phyloP scores from a whole-genome alignment of 148 eudicot genomes.

The Rhododendron simsii region DNA sequence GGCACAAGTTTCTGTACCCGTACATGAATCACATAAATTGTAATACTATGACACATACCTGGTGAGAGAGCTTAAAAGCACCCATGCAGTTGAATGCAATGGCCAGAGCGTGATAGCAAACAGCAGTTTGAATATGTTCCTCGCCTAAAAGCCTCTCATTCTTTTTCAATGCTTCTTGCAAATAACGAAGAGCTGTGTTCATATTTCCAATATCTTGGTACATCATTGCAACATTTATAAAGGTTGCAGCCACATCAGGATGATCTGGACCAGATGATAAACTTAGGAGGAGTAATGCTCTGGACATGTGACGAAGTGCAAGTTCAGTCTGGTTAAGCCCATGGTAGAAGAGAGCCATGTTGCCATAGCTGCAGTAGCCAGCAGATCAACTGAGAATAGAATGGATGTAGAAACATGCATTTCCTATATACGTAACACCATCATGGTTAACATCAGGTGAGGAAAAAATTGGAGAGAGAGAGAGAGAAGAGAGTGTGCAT shows the following conservation, averaged over 20 bases:
- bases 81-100: conserved; percentile 96
- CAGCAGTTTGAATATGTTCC: conserved; percentile 98
- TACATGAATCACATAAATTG: background rate
- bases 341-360: conserved; percentile 98
- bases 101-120: conserved; percentile 94
- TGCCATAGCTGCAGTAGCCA: conserved; percentile 70
- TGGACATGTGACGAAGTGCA: conserved; percentile 90
- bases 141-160: conserved; percentile 88
- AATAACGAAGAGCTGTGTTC: conserved; percentile 89
- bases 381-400: background rate
- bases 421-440: background rate
- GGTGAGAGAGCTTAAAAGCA: conserved; percentile 85
- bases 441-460: background rate
- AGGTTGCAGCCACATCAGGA: conserved; percentile 97
- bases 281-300: conserved; percentile 81
- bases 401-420: background rate
- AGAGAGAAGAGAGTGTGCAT: background rate
- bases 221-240: conserved; percentile 98
- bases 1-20: background rate
- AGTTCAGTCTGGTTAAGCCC: conserved; percentile 94
- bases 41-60: conserved; percentile 40
- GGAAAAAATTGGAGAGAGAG: background rate
- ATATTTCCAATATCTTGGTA: conserved; percentile 91
- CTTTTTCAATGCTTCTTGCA: conserved; percentile 95
- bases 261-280: conserved; percentile 96